Base-by-base conservation (phyloP, 257 asterid genomes). In the Haberlea rhodopensis region DNA sequence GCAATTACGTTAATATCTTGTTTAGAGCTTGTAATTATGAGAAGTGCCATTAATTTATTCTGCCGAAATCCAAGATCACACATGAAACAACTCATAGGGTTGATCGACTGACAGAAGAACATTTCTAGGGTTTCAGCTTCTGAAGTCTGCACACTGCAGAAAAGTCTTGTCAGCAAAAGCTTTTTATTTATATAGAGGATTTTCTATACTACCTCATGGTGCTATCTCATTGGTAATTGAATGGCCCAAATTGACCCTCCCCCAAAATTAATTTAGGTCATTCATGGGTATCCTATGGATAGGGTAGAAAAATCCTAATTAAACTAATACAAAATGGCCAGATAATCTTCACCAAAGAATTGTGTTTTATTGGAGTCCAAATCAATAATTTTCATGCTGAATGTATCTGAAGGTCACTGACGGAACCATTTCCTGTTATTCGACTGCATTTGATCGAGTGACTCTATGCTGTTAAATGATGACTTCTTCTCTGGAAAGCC, bases 391-490 rank as follows among this genome's bases (percentile, higher is more conserved):
- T 69, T 77, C 63, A 20, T 79, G 87, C n/a, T 70, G 73, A 62
- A 80, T 65, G 20, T 74, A 85, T 85, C 95, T 70, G 76, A 89
- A 85, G 46, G 95, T 84, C 57, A 79, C 71, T 8, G 94, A 80
- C 60, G 77, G 89, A 23, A 89, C 97, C 95, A 87, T 56, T 79
- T 82, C 61, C 75, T 67, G 9, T 70, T 74, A 34, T 78, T 71
- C 8, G 84, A 62, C 29, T 77, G 77, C 84, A 82, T 77, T 43
- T 37, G 48, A 37, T 82, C 89, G 13, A 76, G 57, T 7, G 90
- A 80, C 58, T 83, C 90, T 81, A 79, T 66, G 79, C 82, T 82
- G 0, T 71, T 80, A 32, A 75, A 65, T 2, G 81, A 79, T 21
- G 62, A 49, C 51, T 70, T 78, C 34, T 83, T 88, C 63, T 85